Evolutionary conservation across 2,329 filamentous ascomycete genomes (phyloP).

Genomic region (Didymella pinodella): DNA sequence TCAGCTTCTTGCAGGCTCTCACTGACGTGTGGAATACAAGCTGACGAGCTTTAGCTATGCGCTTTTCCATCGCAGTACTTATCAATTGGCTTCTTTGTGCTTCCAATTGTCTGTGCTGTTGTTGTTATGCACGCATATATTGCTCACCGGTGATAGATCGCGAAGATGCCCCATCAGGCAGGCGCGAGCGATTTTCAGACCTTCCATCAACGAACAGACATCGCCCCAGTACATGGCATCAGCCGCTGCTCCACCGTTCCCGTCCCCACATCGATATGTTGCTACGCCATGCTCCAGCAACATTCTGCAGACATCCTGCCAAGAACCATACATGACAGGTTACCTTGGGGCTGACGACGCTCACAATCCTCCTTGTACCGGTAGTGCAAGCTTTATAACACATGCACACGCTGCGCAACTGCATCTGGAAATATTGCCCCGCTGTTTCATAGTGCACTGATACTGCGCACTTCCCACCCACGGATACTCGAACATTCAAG

Average conservation of each 20-base stretch:
- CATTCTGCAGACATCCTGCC: slow-evolving; percentile 5
- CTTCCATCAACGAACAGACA: neutral
- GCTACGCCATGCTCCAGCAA: neutral
- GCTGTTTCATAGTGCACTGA: neutral
- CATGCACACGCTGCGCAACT: neutral
- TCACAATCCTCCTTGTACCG: neutral
- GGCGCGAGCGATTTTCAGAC: neutral
- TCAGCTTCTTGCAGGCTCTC: neutral
- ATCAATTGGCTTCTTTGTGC: neutral
- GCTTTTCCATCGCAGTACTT: neutral
- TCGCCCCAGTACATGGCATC: neutral
- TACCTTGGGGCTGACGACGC: slow-evolving; percentile 7
- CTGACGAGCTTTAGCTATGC: neutral
- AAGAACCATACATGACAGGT: slow-evolving; percentile 6
- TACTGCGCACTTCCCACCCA: neutral
- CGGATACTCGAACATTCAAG: neutral
- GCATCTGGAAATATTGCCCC: neutral
- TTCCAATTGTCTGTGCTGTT: neutral
- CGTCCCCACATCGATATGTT: neutral
- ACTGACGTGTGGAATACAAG: neutral
- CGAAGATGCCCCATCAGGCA: neutral
- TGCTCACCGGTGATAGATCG: neutral
- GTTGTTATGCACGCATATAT: neutral
- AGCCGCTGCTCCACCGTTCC: neutral
- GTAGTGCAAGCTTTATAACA: neutral